These are phyloP conservation scores for Xanthoconium stramineum DNA, from an alignment of 768 basidiomycete species.

Conservation along the genomic window DNA sequence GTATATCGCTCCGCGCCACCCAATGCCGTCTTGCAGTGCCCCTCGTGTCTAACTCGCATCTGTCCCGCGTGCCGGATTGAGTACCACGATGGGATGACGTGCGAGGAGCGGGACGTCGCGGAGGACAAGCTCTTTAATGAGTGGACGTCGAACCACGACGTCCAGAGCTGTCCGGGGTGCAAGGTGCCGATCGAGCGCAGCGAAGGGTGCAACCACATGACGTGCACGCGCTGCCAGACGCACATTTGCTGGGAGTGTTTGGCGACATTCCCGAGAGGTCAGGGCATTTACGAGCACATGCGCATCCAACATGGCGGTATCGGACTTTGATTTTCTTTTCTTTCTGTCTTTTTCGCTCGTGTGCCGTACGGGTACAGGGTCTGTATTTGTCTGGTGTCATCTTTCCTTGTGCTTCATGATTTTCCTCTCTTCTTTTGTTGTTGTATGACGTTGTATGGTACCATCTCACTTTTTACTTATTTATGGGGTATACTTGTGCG, in stretches of 20 bases:
- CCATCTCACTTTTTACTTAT: constrained; percentile 9
- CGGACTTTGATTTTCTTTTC: constrained; percentile 32
- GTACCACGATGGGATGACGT: constrained; percentile 66
- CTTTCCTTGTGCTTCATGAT: constrained; percentile 8
- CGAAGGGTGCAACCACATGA: constrained; percentile 82
- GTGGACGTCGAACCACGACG: constrained; percentile 62
- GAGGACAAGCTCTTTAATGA: constrained; percentile 57
- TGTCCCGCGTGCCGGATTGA: constrained; percentile 60
- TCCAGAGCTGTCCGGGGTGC: constrained; percentile 75
- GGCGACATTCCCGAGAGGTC: constrained; percentile 61
- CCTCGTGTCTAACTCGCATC: constrained; percentile 66
- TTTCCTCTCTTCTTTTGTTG: neutral
- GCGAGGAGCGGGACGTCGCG: constrained; percentile 51
- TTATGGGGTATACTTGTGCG: constrained; percentile 25
- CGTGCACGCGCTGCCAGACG: constrained; percentile 68
- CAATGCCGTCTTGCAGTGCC: constrained; percentile 60
- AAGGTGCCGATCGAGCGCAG: constrained; percentile 65
- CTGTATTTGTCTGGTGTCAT: neutral
- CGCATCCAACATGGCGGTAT: constrained; percentile 61
- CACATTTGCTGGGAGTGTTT: constrained; percentile 84
- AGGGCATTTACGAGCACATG: constrained; percentile 82
- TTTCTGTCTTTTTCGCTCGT: neutral
- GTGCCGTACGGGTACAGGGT: neutral
- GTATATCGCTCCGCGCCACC: constrained; percentile 58
- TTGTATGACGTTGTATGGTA: constrained; percentile 16